Conservation (phyloP, 2,329 filamentous ascomycete genomes). For the Davidsoniella neocaledoniae region DNA sequence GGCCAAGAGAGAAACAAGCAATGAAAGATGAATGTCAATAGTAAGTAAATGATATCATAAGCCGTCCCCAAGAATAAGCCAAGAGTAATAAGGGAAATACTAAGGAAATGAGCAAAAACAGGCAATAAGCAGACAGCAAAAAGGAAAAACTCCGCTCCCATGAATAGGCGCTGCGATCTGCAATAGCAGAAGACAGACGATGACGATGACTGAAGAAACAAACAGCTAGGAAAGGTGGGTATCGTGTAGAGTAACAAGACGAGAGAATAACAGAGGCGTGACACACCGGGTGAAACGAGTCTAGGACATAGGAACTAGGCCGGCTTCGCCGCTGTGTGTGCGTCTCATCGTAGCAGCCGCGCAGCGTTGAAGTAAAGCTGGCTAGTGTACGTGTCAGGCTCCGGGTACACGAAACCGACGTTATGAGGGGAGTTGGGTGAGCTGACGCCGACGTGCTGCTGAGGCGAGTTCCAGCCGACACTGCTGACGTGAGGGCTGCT, state of each 20-base stretch:
- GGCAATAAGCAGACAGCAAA: too few relatives aligned
- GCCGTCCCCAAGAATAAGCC: too few relatives aligned
- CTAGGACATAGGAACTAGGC: slow-evolving; percentile 20
- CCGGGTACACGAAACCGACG: slow-evolving; percentile 56
- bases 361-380: slow-evolving; percentile 50
- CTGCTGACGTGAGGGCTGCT: slow-evolving; percentile 75
- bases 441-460: slow-evolving; percentile 20
- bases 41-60: too few relatives aligned
- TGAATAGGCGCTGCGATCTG: not conserved
- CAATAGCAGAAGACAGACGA: not conserved
- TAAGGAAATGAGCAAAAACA: not conserved
- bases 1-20: not conserved
- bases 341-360: slow-evolving; percentile 29
- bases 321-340: slow-evolving; percentile 37
- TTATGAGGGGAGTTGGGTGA: slow-evolving; percentile 19
- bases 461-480: slow-evolving; percentile 73
- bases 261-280: too few relatives aligned
- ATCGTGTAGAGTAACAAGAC: not conserved
- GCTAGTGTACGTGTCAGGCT: slow-evolving; percentile 57
- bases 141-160: slow-evolving; percentile 1
- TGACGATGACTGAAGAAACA: not conserved
- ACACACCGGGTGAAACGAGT: too few relatives aligned
- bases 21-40: not conserved
- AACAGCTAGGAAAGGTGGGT: not conserved
- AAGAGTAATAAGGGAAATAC: not conserved